Evolutionary conservation across 805 yeast species (phyloP), one percentile per base, ranked within the genome.

Genomic region (Candida railenensis): DNA sequence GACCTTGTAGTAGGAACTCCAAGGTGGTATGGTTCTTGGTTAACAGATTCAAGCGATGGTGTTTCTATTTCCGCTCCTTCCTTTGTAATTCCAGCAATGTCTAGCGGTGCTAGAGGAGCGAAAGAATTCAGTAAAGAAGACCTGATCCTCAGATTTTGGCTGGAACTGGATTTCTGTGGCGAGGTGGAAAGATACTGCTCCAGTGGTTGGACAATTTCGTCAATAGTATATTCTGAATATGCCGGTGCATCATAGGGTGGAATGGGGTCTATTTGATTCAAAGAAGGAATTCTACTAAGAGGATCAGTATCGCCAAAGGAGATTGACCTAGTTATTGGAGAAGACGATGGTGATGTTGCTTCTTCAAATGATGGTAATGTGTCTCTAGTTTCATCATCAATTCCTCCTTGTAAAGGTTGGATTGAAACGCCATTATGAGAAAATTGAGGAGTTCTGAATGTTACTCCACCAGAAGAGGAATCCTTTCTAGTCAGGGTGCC

Each of bases 301-400:
- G 67, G 68, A 1, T 71, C 67, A 40, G 67, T 72, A 3, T 74
- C 74, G 2, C 65, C 58, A 40, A 70, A 54, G 1, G 76, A 66
- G 8, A 66, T 52, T 2, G 78, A 63, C 33, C 78, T 54, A 14
- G 64, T 55, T 7, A 63, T 56, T 8, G 76, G 71, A 2, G 69
- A 66, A 3, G 57, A 50, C 2, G 25, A 14, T 3, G 43, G 16
- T 0, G 85, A 78, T 0, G 76, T 69, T 0, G 88, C 89, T 54
- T 84, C 84, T 55, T 83, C 87, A 61, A 84, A 84, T 0, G 84
- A 69, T 0, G 90, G 90, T 21, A 81, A 67, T 16, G 58, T 63
- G 30, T 68, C 69, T 1, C 45, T 46, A 4, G 15, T 45, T 4
- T 52, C 52, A 3, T 47, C 54, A 19, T 53, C 49, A 2, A 37